Percentiles rank a stretch among this genome's conserved stretches.
Evolutionary conservation across 495 filamentous ascomycete species (phyloP).

Genomic region (Penicillium crystallinum): DNA sequence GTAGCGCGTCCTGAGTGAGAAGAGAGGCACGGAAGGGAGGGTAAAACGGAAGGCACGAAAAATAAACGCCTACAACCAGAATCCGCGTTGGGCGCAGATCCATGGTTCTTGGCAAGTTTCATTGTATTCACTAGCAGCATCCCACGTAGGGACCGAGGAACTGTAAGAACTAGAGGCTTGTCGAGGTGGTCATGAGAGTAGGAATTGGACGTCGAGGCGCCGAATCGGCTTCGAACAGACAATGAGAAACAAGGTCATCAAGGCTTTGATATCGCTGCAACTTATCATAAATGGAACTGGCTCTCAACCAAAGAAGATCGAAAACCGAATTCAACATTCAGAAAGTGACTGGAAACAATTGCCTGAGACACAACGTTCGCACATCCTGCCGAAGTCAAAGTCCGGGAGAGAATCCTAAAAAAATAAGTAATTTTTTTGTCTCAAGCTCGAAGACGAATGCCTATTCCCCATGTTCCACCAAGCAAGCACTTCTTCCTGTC

Average conservation of each 20-base stretch:
- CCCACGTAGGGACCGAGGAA: not conserved
- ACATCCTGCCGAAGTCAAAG: not conserved
- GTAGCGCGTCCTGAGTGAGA: slow-evolving; percentile 42
- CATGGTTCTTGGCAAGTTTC: not conserved
- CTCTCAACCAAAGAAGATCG: not conserved
- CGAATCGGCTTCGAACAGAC: not conserved
- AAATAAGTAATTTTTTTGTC: not conserved
- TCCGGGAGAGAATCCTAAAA: slow-evolving; percentile 1
- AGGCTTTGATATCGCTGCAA: not conserved
- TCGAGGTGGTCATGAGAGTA: not conserved
- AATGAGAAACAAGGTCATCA: not conserved
- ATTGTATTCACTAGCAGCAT: slow-evolving; percentile 7
- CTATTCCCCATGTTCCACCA: not conserved
- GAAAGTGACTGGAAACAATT: not conserved
- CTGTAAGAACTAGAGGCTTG: slow-evolving; percentile 4
- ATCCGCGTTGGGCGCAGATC: not conserved
- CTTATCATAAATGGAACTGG: not conserved
- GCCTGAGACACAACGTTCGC: not conserved
- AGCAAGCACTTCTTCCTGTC: not conserved
- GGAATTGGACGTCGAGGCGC: not conserved
- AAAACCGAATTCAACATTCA: not conserved
- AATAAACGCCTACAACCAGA: no score
- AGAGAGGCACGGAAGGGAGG: slow-evolving; percentile 22
- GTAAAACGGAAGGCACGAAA: slow-evolving; percentile 4
- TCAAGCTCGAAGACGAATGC: not conserved